Evolutionary conservation across 2,329 filamentous ascomycete genomes (phyloP).

Genomic region (Xylaria sp.): DNA sequence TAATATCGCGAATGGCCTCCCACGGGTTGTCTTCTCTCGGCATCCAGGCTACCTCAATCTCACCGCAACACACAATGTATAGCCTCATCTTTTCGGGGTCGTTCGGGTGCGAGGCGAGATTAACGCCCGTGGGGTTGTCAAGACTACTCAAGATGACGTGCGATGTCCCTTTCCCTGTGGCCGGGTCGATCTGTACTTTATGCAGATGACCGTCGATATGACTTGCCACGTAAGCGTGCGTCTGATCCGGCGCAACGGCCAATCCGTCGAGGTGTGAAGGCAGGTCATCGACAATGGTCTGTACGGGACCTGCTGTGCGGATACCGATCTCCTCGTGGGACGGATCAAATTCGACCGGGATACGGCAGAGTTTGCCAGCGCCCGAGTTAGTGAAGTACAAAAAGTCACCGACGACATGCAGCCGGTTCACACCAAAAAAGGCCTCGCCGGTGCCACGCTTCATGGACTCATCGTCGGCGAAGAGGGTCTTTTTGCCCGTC

Average conservation of each 20-base stretch:
- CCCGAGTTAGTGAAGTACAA: conserved; percentile 50
- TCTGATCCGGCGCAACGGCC: conserved; percentile 42
- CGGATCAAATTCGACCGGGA: conserved; percentile 43
- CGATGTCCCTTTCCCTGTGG: conserved; percentile 38
- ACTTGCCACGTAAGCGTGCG: conserved; percentile 46
- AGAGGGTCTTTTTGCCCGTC: conserved; percentile 40
- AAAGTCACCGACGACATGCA: conserved; percentile 43
- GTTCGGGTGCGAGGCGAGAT: conserved; percentile 37
- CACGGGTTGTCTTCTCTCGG: conserved; percentile 44
- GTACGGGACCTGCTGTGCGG: conserved; percentile 41
- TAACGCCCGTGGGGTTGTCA: conserved; percentile 47
- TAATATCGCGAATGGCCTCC: conserved; percentile 46
- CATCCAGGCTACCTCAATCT: conserved; percentile 49
- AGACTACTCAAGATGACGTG: conserved; percentile 43
- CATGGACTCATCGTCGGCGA: conserved; percentile 46
- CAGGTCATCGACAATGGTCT: conserved; percentile 43
- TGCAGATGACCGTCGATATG: conserved; percentile 46
- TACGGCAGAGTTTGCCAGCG: conserved; percentile 44
- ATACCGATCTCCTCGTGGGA: conserved; percentile 40
- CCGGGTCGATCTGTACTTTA: conserved; percentile 44
- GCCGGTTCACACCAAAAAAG: conserved; percentile 48
- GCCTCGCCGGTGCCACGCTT: conserved; percentile 37
- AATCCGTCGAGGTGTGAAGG: conserved; percentile 47
- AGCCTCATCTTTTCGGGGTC: conserved; percentile 42
- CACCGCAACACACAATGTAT: conserved; percentile 48